Evolutionary conservation across 2,329 filamentous ascomycete species (phyloP).

Genomic region (Chaetomium olivaceum): DNA sequence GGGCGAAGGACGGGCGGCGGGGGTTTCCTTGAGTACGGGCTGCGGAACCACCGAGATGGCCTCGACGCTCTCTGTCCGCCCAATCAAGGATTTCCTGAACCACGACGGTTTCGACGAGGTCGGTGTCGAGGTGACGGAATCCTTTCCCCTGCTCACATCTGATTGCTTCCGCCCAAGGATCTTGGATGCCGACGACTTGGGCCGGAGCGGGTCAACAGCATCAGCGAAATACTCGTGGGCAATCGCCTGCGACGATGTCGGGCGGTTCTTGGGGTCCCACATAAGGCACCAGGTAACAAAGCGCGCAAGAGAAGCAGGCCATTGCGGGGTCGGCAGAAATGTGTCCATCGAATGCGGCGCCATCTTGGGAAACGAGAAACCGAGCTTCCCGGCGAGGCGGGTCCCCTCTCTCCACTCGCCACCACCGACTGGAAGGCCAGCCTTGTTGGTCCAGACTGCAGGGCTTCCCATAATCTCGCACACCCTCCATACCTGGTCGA

Average conservation of each 20-base stretch:
- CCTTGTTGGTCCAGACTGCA: constrained; percentile 96
- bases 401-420: constrained; percentile 98
- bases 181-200: constrained; percentile 85
- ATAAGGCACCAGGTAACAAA: constrained; percentile 99
- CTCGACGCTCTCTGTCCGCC: constrained; percentile 68
- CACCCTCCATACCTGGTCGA: constrained; percentile 97
- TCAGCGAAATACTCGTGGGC: constrained; percentile 94
- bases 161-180: constrained; percentile 89
- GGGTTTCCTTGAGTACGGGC: constrained; percentile 49
- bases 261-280: constrained; percentile 94
- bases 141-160: constrained; percentile 71
- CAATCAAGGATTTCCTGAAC: constrained; percentile 94
- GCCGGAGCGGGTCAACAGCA: constrained; percentile 85
- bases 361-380: constrained; percentile 99
- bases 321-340: constrained; percentile 85
- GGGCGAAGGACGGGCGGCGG: constrained; percentile 38
- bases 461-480: constrained; percentile 99
- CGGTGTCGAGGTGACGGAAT: constrained; percentile 57
- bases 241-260: constrained; percentile 90
- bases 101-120: constrained; percentile 85
- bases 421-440: constrained; percentile 81
- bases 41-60: constrained; percentile 48
- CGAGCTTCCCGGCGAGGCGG: constrained; percentile 88
- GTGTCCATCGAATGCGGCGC: constrained; percentile 95
- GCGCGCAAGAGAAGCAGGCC: constrained; percentile 82